Percentiles rank a stretch among this genome's conserved stretches.
Evolutionary conservation across 2,329 filamentous ascomycete species (phyloP).

Genomic region (Ampelomyces quisqualis): DNA sequence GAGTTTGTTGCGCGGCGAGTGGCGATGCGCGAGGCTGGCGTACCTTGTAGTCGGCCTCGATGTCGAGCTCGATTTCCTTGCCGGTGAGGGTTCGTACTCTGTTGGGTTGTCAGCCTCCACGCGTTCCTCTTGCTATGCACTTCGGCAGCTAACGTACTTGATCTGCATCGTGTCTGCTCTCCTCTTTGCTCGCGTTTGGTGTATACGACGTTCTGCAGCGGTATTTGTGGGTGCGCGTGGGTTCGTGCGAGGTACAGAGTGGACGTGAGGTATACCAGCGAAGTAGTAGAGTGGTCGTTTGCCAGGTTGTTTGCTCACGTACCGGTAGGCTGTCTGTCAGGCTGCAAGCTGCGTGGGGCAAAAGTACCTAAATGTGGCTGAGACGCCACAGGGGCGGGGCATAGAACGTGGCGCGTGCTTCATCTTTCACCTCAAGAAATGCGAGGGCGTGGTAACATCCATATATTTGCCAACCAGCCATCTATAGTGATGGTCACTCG

Average conservation of each 20-base stretch:
- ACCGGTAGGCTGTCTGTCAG: slow-evolving; percentile 14
- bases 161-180: slow-evolving; percentile 35
- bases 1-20: background rate
- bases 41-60: slow-evolving; percentile 92
- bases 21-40: slow-evolving; percentile 12
- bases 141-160: slow-evolving; percentile 29
- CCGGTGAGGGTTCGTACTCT: slow-evolving; percentile 97
- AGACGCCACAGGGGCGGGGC: slow-evolving; percentile 12
- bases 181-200: too few relatives aligned
- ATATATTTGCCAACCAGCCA: too few relatives aligned
- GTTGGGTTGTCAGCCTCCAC: slow-evolving; percentile 13
- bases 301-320: slow-evolving; percentile 15
- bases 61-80: slow-evolving; percentile 98
- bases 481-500: too few relatives aligned
- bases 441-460: background rate
- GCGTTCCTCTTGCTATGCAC: background rate
- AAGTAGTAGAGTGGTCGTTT: background rate
- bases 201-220: too few relatives aligned
- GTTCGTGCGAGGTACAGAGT: too few relatives aligned
- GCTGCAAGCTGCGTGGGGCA: slow-evolving; percentile 19
- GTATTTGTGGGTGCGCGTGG: background rate
- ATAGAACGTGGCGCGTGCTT: slow-evolving; percentile 7
- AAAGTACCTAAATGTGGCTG: too few relatives aligned
- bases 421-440: background rate
- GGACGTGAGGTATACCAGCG: too few relatives aligned